A percentile compares a stretch with the other conserved stretches of the same genome.
Conservation (phyloP, 768 basidiomycete species). For the Mycena belliarum region DNA sequence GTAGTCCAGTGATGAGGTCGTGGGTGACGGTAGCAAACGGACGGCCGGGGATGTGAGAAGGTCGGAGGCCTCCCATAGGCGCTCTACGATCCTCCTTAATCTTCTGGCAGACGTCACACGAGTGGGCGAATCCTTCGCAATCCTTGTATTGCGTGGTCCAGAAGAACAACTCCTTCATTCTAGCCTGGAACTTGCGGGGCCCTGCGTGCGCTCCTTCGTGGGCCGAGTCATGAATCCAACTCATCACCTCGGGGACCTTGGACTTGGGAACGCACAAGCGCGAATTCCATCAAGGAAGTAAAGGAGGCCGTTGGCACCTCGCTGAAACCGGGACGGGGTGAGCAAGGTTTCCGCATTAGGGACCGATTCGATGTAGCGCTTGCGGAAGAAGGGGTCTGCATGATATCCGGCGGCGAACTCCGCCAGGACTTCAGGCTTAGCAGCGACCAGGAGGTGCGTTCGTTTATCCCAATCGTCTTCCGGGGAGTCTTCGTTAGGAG, state of each 20-base stretch:
- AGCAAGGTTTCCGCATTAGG: neutral
- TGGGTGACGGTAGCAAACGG: neutral
- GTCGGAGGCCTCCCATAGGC: neutral
- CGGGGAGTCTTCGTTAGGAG: neutral
- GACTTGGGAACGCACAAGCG: neutral
- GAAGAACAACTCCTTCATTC: neutral
- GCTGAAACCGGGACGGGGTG: neutral
- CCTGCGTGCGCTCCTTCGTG: neutral
- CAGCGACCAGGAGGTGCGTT: neutral
- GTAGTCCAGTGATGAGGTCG: too few relatives aligned
- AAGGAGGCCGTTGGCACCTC: neutral
- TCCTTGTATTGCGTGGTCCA: neutral
- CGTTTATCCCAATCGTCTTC: neutral
- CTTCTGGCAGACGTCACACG: conserved; percentile 4
- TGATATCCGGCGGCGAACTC: neutral
- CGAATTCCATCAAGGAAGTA: conserved; percentile 6
- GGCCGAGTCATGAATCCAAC: too few relatives aligned
- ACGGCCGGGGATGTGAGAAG: neutral
- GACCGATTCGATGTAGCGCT: neutral
- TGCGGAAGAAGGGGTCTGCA: neutral
- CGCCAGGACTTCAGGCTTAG: neutral
- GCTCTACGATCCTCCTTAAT: neutral
- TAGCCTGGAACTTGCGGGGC: neutral
- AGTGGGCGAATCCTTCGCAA: neutral
- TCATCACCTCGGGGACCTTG: conserved; percentile 6